A percentile compares a stretch with the other conserved stretches of the same genome.
Conservation (phyloP, 495 filamentous ascomycete species). For the Talaromyces borbonicus region DNA sequence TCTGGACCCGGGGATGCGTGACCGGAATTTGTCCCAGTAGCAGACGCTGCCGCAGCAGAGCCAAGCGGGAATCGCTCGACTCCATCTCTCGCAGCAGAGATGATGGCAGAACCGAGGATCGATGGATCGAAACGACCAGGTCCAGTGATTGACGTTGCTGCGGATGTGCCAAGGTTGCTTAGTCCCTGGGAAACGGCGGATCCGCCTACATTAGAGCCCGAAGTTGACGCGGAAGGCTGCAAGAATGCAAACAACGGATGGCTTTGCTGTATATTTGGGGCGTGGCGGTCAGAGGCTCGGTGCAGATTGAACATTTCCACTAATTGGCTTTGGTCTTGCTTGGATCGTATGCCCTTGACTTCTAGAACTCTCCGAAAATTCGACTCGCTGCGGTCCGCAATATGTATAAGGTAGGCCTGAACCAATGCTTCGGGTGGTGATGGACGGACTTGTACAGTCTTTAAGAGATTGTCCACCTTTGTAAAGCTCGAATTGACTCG, state of each 20-base stretch:
- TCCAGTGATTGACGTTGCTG: constrained; percentile 34
- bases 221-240: constrained; percentile 23
- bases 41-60: constrained; percentile 12
- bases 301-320: constrained; percentile 85
- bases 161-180: constrained; percentile 21
- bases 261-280: constrained; percentile 31
- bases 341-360: constrained; percentile 71
- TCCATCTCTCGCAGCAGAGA: constrained; percentile 83
- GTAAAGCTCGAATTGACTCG: constrained; percentile 77
- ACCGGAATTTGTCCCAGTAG: constrained; percentile 10
- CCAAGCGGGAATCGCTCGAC: constrained; percentile 63
- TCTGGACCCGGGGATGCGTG: constrained; percentile 9
- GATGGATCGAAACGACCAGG: constrained; percentile 63
- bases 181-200: constrained; percentile 30
- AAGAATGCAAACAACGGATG: constrained; percentile 34
- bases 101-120: constrained; percentile 54
- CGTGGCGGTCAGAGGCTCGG: constrained; percentile 48
- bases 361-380: constrained; percentile 98
- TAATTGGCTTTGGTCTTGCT: constrained; percentile 70
- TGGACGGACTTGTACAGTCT: constrained; percentile 90
- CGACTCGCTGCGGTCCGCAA: constrained; percentile 77
- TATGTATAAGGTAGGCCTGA: constrained; percentile 92
- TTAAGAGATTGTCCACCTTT: constrained; percentile 85
- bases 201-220: constrained; percentile 18
- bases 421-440: constrained; percentile 88